Conservation (phyloP, 2,329 filamentous ascomycete species). For the Saccharata proteae region DNA sequence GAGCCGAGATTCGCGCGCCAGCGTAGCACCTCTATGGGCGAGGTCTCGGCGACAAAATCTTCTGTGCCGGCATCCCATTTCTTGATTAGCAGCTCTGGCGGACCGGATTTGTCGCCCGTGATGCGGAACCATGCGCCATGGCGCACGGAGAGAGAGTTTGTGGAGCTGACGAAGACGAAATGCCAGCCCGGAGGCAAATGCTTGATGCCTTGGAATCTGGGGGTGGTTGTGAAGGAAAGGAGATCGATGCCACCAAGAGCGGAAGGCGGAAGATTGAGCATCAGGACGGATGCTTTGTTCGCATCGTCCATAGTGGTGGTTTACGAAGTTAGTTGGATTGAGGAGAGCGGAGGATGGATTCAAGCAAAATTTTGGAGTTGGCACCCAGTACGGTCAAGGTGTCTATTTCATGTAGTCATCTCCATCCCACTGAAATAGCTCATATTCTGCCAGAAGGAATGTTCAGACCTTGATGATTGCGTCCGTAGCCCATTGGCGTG, state of each 20-base stretch:
- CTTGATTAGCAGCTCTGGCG: slow-evolving; percentile 38
- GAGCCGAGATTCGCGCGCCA: slow-evolving; percentile 44
- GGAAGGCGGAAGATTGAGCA: slow-evolving; percentile 32
- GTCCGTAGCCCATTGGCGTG: too few species aligned
- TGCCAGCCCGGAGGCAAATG: slow-evolving; percentile 47
- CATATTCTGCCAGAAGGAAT: too few species aligned
- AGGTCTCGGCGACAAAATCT: slow-evolving; percentile 31
- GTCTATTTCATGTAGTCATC: too few species aligned
- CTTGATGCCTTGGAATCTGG: slow-evolving; percentile 49
- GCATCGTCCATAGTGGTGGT: slow-evolving; percentile 4
- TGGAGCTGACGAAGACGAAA: slow-evolving; percentile 49
- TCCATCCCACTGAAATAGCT: too few species aligned
- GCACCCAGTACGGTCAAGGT: too few species aligned
- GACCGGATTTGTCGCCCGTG: slow-evolving; percentile 20
- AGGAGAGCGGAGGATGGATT: neutral
- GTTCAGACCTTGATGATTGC: too few species aligned
- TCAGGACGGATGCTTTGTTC: slow-evolving; percentile 15
- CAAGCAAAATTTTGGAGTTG: too few species aligned
- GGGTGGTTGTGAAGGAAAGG: slow-evolving; percentile 50
- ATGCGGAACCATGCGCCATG: slow-evolving; percentile 51
- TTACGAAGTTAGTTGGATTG: too few species aligned
- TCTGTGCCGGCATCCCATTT: slow-evolving; percentile 42
- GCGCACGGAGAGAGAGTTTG: slow-evolving; percentile 46
- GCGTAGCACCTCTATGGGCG: slow-evolving; percentile 31
- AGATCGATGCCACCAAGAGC: slow-evolving; percentile 43